These are phyloP conservation scores for Phyllosticta citriasiana DNA, from an alignment of 2,329 filamentous ascomycete species.

Conservation along the genomic window DNA sequence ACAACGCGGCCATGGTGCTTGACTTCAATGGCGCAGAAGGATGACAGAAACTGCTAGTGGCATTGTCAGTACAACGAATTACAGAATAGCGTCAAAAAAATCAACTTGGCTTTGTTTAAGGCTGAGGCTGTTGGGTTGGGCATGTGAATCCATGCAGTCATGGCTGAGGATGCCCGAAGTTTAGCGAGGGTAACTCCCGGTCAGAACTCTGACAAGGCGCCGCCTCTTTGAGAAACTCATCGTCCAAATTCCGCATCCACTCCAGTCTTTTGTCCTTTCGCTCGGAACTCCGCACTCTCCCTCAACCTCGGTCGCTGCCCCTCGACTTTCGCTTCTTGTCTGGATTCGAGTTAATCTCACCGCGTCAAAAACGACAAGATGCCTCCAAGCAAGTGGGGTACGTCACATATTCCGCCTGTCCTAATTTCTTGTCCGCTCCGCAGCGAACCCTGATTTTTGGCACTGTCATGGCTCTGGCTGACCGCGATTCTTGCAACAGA, in stretches of 20 bases:
- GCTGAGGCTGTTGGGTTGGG: not conserved
- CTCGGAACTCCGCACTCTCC: not conserved
- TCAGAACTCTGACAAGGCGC: slow-evolving; percentile 3
- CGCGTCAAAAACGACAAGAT: slow-evolving; percentile 17
- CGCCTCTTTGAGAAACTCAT: slow-evolving; percentile 1
- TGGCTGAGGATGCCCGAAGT: not conserved
- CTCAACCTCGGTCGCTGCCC: not conserved
- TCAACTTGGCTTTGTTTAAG: not conserved
- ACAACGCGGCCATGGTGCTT: no score
- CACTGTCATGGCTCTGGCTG: not conserved
- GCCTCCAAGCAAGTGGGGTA: slow-evolving; percentile 32
- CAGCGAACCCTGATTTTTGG: not conserved
- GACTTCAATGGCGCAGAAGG: no score
- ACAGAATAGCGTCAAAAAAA: not conserved
- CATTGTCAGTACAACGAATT: not conserved
- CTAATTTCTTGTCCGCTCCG: slow-evolving; percentile 11
- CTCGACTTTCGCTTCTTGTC: not conserved
- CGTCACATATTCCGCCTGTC: slow-evolving; percentile 22
- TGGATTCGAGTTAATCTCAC: not conserved
- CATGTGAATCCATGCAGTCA: not conserved
- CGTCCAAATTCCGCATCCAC: slow-evolving; percentile 8
- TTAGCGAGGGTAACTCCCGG: slow-evolving; percentile 6
- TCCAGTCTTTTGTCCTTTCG: not conserved
- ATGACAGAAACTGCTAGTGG: no score
- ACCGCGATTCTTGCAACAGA: slow-evolving; percentile 14